Conservation (phyloP, 23 red algal genomes). For the Gracilaria gracilis region DNA sequence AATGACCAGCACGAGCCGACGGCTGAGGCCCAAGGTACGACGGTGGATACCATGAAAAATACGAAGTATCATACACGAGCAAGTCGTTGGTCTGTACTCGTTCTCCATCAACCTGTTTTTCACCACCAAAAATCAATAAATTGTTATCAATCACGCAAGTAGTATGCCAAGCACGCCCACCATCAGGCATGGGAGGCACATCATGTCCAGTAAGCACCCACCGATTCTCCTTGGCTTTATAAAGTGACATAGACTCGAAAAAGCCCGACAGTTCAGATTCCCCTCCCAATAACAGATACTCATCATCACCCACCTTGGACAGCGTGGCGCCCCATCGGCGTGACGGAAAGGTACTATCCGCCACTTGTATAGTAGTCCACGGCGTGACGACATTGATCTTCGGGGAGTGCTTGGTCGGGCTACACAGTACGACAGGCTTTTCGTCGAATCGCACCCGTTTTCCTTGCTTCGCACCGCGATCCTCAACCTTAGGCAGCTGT, state of each 20-base stretch:
- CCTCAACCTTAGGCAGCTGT: neutral
- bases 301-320: slow-evolving; percentile 12
- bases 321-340: slow-evolving; percentile 64
- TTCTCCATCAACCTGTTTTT: slow-evolving; percentile 50
- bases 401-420: neutral
- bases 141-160: slow-evolving; percentile 33
- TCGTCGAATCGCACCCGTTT: slow-evolving; percentile 47
- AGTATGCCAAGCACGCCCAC: slow-evolving; percentile 58
- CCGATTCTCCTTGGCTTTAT: slow-evolving; percentile 1
- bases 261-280: slow-evolving; percentile 51
- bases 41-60: slow-evolving; percentile 47
- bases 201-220: slow-evolving; percentile 50
- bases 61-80: slow-evolving; percentile 37
- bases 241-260: slow-evolving; percentile 7
- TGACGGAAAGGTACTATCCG: slow-evolving; percentile 1
- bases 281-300: slow-evolving; percentile 37
- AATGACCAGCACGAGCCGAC: slow-evolving; percentile 54
- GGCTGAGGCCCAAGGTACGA: slow-evolving; percentile 25
- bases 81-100: slow-evolving; percentile 36
- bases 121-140: slow-evolving; percentile 57
- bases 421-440: neutral
- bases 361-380: slow-evolving; percentile 10
- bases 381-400: slow-evolving; percentile 14
- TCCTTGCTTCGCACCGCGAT: slow-evolving; percentile 36
- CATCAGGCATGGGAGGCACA: slow-evolving; percentile 39